phyloP scores from a whole-genome alignment of 139 green algal genomes.

The Picochlorum sp. region DNA sequence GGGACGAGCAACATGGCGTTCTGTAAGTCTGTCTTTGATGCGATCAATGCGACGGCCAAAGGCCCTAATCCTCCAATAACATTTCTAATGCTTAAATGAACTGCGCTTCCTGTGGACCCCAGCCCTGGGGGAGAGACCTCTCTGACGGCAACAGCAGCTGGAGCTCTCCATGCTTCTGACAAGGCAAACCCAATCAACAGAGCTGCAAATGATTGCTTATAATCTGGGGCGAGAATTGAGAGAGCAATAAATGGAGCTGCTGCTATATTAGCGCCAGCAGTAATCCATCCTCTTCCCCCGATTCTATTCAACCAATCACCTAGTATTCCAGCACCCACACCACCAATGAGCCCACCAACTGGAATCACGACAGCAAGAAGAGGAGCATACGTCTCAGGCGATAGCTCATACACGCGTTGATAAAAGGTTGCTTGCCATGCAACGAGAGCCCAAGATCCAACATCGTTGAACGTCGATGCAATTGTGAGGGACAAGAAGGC shows the following conservation, averaged over 20 bases:
- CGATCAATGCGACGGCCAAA: constrained; percentile 48
- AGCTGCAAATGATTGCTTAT: constrained; percentile 57
- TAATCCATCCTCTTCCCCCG: constrained; percentile 49
- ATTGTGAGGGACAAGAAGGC: constrained; percentile 58
- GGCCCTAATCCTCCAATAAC: constrained; percentile 67
- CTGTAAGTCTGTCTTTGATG: constrained; percentile 54
- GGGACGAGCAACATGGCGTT: constrained; percentile 72
- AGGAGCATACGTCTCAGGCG: constrained; percentile 60
- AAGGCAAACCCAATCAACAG: constrained; percentile 72
- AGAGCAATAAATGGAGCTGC: constrained; percentile 61
- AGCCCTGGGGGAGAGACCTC: constrained; percentile 50
- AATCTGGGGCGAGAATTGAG: constrained; percentile 48
- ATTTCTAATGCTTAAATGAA: constrained; percentile 80
- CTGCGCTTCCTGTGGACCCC: constrained; percentile 55
- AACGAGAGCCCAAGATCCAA: constrained; percentile 78
- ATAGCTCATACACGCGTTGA: constrained; percentile 67
- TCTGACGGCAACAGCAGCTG: constrained; percentile 66
- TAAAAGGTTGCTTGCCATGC: constrained; percentile 86
- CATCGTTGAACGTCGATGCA: constrained; percentile 76
- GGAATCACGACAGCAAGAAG: constrained; percentile 76
- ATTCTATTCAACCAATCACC: constrained; percentile 59
- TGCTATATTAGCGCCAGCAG: constrained; percentile 47
- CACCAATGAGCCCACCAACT: constrained; percentile 74
- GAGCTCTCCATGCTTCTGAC: constrained; percentile 75
- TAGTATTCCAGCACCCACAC: constrained; percentile 60